Evolutionary conservation across 1,284 basidiomycete genomes (phyloP).

Genomic region (Puccinia horiana): DNA sequence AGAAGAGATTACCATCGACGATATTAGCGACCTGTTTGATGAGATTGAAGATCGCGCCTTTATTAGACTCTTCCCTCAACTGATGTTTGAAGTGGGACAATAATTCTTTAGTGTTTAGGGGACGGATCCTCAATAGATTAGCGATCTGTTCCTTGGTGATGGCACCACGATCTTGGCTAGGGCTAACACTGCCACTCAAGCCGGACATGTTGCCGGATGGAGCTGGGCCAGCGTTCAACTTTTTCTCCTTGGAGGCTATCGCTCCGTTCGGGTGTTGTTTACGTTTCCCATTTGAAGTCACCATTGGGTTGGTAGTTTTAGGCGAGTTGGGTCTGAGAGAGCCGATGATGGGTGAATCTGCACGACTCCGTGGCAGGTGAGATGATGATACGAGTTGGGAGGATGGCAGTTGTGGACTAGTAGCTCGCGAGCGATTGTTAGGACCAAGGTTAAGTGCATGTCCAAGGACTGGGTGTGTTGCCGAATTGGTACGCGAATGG

Average conservation of each 20-base stretch:
- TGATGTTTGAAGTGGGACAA: conserved; percentile 38
- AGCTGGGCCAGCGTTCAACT: conserved; percentile 20
- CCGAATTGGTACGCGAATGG: conserved; percentile 35
- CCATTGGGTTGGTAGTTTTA: not conserved
- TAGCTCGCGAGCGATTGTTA: conserved; percentile 30
- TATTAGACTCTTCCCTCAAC: conserved; percentile 26
- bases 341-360: conserved; percentile 20
- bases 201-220: not conserved
- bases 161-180: not conserved
- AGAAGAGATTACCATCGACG: not conserved
- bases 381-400: conserved; percentile 13
- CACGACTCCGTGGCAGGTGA: conserved; percentile 23
- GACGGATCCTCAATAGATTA: not conserved
- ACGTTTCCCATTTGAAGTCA: conserved; percentile 27
- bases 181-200: not conserved
- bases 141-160: conserved; percentile 36
- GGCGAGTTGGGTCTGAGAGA: conserved; percentile 11
- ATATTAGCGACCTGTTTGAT: conserved; percentile 16
- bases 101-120: conserved; percentile 36
- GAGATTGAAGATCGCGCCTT: not conserved
- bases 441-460: not conserved
- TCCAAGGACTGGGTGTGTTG: conserved; percentile 13
- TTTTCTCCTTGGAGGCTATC: conserved; percentile 36
- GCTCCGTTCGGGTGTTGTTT: conserved; percentile 32
- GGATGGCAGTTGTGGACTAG: conserved; percentile 38